Evolutionary conservation across 768 basidiomycete species (phyloP).

Genomic region (Postia placenta): DNA sequence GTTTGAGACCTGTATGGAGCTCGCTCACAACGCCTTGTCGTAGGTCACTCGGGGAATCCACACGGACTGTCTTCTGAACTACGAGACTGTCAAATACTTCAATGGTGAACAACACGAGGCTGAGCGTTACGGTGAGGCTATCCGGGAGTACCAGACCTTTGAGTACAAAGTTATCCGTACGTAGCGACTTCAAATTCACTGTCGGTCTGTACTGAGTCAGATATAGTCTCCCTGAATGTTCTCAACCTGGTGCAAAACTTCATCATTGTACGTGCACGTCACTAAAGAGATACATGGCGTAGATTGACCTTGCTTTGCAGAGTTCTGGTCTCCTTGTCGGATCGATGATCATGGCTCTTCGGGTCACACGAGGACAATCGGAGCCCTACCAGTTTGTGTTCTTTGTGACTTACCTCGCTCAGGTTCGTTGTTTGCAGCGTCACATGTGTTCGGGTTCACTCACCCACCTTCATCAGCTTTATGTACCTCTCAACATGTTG

Average conservation of each 20-base stretch:
- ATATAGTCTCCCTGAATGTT: slow-evolving; percentile 59
- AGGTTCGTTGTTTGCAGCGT: slow-evolving; percentile 37
- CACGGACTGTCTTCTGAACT: slow-evolving; percentile 74
- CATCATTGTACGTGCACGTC: slow-evolving; percentile 52
- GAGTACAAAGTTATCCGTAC: slow-evolving; percentile 71
- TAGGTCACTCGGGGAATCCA: slow-evolving; percentile 78
- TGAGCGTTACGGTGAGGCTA: slow-evolving; percentile 62
- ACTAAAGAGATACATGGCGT: not conserved
- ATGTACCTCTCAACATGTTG: slow-evolving; percentile 69
- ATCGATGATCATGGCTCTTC: slow-evolving; percentile 68
- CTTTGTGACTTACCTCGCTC: slow-evolving; percentile 78
- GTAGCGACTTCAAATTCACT: slow-evolving; percentile 19
- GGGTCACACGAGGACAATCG: slow-evolving; percentile 50
- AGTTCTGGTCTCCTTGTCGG: slow-evolving; percentile 79
- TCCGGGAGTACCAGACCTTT: slow-evolving; percentile 65
- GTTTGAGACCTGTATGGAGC: not conserved
- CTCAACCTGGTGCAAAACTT: slow-evolving; percentile 77
- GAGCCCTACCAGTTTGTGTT: slow-evolving; percentile 62
- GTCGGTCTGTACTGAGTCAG: slow-evolving; percentile 3
- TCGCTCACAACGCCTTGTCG: not conserved
- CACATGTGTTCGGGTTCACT: slow-evolving; percentile 2
- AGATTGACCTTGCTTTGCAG: slow-evolving; percentile 26
- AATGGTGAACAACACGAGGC: slow-evolving; percentile 80
- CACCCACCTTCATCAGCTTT: slow-evolving; percentile 40
- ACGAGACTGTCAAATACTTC: slow-evolving; percentile 87